Evolutionary conservation across 2,329 filamentous ascomycete genomes (phyloP).

Genomic region (Botrytis pseudocinerea): DNA sequence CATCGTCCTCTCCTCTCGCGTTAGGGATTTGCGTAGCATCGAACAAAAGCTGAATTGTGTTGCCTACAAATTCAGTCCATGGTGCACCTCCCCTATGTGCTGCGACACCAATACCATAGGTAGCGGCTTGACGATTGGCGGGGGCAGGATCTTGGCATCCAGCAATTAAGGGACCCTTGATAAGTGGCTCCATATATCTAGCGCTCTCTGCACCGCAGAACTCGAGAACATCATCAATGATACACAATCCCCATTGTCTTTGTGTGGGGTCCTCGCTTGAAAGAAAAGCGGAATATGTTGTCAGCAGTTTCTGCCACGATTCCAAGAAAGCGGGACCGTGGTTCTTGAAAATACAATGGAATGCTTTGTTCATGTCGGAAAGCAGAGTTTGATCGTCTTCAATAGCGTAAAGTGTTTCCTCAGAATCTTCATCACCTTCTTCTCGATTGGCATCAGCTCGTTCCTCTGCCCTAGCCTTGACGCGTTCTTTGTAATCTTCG

Average conservation of each 20-base stretch:
- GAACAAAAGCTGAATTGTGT: constrained; percentile 79
- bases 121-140: constrained; percentile 91
- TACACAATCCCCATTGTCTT: constrained; percentile 97
- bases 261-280: constrained; percentile 82
- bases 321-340: constrained; percentile 82
- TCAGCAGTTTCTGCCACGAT: constrained; percentile 82
- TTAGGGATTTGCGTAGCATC: constrained; percentile 79
- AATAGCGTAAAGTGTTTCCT: constrained; percentile 85
- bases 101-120: constrained; percentile 93
- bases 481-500: constrained; percentile 88
- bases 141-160: constrained; percentile 85
- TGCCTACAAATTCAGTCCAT: constrained; percentile 86
- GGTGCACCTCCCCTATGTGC: constrained; percentile 85
- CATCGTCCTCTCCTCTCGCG: constrained; percentile 85
- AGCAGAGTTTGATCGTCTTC: constrained; percentile 96
- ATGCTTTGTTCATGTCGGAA: constrained; percentile 99
- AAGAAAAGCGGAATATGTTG: constrained; percentile 84
- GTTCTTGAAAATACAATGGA: constrained; percentile 98
- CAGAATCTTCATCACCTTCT: constrained; percentile 85
- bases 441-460: constrained; percentile 71
- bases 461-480: constrained; percentile 80
- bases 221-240: constrained; percentile 96
- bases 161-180: constrained; percentile 73
- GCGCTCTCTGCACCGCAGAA: constrained; percentile 91
- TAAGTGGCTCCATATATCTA: constrained; percentile 82